A percentile compares a stretch with the other conserved stretches of the same genome.
These are phyloP conservation scores for Dipteronia sinensis DNA, from an alignment of 345 rosid genomes.

Conservation along the genomic window DNA sequence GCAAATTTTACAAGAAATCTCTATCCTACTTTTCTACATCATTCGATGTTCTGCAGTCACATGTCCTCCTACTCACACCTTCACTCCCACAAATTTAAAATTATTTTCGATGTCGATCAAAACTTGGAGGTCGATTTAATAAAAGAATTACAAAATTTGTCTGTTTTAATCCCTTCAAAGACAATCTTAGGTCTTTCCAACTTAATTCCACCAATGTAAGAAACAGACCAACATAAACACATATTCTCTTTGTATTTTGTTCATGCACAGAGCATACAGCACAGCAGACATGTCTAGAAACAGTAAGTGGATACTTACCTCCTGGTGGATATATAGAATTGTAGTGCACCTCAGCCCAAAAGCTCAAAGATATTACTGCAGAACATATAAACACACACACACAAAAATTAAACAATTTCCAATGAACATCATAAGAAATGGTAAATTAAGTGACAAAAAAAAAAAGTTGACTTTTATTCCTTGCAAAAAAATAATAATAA, in stretches of 20 bases:
- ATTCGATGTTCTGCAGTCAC: not conserved
- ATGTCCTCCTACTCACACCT: not conserved
- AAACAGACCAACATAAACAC: not conserved
- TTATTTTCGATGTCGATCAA: not conserved
- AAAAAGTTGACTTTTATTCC: not conserved
- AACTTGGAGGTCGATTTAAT: not conserved
- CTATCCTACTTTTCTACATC: not conserved
- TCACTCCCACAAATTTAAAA: not conserved
- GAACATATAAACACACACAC: slow-evolving; percentile 8
- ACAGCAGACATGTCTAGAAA: not conserved
- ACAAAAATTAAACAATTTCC: not conserved
- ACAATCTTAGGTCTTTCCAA: not conserved
- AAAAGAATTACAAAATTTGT: not conserved
- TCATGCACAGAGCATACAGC: not conserved
- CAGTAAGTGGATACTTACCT: slow-evolving; percentile 33
- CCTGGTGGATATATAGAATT: slow-evolving; percentile 55
- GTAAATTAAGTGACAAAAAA: not conserved
- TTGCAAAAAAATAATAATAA: not conserved
- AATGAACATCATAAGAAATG: not conserved
- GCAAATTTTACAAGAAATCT: too few relatives aligned
- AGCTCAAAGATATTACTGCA: slow-evolving; percentile 61
- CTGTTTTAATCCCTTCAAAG: not conserved
- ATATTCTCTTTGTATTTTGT: not conserved
- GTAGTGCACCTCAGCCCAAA: slow-evolving; percentile 73
- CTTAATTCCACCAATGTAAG: not conserved